A percentile compares a stretch with the other conserved stretches of the same genome.
phyloP scores from a whole-genome alignment of 208 protist genomes.

The Leishmania mexicana region DNA sequence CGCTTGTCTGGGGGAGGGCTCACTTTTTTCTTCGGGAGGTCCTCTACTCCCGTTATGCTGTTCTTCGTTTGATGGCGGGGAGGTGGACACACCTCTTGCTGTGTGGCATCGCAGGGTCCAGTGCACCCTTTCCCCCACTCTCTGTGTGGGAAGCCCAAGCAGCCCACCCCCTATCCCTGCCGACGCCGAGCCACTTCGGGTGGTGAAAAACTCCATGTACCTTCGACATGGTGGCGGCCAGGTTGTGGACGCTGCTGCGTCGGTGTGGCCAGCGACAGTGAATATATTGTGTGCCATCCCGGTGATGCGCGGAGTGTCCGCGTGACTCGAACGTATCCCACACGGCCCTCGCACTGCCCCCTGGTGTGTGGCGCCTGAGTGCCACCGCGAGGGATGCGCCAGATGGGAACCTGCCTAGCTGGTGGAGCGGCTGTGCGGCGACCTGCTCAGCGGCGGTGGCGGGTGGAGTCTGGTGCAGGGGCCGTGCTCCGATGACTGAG shows the following conservation, averaged over 20 bases:
- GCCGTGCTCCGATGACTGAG: background rate
- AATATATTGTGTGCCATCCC: background rate
- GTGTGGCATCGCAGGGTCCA: no score
- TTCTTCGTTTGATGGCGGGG: background rate
- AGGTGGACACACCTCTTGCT: no score
- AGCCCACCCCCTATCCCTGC: background rate
- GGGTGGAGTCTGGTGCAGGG: background rate
- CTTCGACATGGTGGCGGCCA: background rate
- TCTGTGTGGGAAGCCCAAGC: no score
- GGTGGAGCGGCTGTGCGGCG: background rate
- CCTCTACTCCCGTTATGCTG: background rate
- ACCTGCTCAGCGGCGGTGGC: background rate
- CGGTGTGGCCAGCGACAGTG: background rate
- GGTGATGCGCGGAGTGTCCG: no score
- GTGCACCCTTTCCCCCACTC: no score
- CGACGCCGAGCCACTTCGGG: no score
- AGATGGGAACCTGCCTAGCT: no score
- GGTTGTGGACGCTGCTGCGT: background rate
- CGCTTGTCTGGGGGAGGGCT: background rate
- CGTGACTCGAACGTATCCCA: background rate
- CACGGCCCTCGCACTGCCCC: background rate
- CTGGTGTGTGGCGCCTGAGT: no score
- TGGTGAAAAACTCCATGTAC: no score
- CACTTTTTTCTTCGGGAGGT: background rate
- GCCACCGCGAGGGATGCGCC: no score